Evolutionary conservation across 495 filamentous ascomycete species (phyloP).

Genomic region (Lentithecium fluviatile): DNA sequence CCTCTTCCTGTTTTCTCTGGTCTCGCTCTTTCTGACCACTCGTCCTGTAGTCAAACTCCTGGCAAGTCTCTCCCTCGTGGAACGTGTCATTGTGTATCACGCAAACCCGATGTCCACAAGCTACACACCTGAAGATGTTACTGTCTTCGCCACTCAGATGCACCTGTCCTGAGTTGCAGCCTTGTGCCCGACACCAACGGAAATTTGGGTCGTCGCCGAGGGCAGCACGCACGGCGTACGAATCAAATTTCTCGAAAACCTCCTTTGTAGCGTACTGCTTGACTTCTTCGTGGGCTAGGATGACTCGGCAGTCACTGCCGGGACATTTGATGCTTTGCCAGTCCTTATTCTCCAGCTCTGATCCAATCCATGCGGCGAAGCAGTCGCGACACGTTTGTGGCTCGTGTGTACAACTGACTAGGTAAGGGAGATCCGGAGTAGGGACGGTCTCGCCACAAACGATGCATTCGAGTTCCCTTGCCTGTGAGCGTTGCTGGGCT

Average conservation of each 20-base stretch:
- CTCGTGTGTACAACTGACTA: constrained; percentile 22
- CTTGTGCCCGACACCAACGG: constrained; percentile 42
- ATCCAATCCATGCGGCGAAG: constrained; percentile 23
- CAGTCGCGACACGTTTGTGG: constrained; percentile 22
- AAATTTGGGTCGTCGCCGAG: constrained; percentile 43
- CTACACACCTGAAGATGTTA: constrained; percentile 41
- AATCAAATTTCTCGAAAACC: constrained; percentile 33
- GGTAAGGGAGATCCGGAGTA: constrained; percentile 15
- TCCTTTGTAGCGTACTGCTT: constrained; percentile 23
- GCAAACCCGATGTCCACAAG: constrained; percentile 45
- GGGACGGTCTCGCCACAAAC: constrained; percentile 23
- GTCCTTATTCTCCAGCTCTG: constrained; percentile 18
- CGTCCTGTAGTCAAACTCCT: constrained; percentile 41
- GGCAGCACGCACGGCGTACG: constrained; percentile 22
- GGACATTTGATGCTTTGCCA: constrained; percentile 33
- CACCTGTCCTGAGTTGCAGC: constrained; percentile 45
- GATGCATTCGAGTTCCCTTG: constrained; percentile 20
- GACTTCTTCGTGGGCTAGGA: constrained; percentile 22
- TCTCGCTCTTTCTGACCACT: constrained; percentile 31
- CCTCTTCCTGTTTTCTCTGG: constrained; percentile 32
- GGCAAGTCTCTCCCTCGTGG: constrained; percentile 47
- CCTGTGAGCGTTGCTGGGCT: neutral
- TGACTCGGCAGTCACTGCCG: constrained; percentile 12
- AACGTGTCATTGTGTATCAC: constrained; percentile 42
- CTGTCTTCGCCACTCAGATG: constrained; percentile 32